phyloP scores from a whole-genome alignment of 352 stramenopile genomes.

The Phytopythium sindhum region DNA sequence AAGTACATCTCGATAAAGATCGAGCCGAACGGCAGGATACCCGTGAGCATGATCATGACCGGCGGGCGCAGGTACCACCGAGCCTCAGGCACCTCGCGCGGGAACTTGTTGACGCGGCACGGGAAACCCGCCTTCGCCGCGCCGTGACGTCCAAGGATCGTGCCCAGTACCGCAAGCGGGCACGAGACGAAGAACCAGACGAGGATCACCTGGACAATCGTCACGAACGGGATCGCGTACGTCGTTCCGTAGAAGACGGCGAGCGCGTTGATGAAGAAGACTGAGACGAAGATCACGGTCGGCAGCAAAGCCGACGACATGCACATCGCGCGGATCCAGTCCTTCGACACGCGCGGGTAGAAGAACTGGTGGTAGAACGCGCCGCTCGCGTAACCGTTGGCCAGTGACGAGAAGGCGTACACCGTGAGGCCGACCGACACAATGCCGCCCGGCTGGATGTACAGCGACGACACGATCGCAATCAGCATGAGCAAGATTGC shows the following conservation, averaged over 20 bases:
- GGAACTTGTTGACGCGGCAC: slow-evolving; percentile 97
- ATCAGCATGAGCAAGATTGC: slow-evolving; percentile 95
- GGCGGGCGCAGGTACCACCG: slow-evolving; percentile 75
- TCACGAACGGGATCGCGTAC: slow-evolving; percentile 84
- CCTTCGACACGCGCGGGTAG: slow-evolving; percentile 88
- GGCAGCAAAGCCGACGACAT: slow-evolving; percentile 74
- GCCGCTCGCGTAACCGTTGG: slow-evolving; percentile 87
- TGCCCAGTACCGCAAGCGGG: slow-evolving; percentile 94
- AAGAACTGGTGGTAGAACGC: slow-evolving; percentile 91
- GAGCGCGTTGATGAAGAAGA: slow-evolving; percentile 89
- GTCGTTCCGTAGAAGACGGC: slow-evolving; percentile 82
- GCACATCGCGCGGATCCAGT: slow-evolving; percentile 89
- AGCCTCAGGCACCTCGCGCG: slow-evolving; percentile 81
- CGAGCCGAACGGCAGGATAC: slow-evolving; percentile 97
- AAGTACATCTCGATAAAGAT: slow-evolving; percentile 99
- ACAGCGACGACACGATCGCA: slow-evolving; percentile 93
- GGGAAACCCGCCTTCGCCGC: slow-evolving; percentile 84
- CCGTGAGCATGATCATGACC: slow-evolving; percentile 93
- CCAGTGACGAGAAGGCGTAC: slow-evolving; percentile 92
- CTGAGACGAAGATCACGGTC: slow-evolving; percentile 73
- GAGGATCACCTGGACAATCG: slow-evolving; percentile 90
- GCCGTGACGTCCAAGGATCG: slow-evolving; percentile 94
- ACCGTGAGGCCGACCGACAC: slow-evolving; percentile 94
- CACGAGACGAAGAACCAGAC: slow-evolving; percentile 98
- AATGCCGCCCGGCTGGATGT: slow-evolving; percentile 96